Conservation (phyloP, 1,139 yeast species). For the Geotrichum siamense region DNA sequence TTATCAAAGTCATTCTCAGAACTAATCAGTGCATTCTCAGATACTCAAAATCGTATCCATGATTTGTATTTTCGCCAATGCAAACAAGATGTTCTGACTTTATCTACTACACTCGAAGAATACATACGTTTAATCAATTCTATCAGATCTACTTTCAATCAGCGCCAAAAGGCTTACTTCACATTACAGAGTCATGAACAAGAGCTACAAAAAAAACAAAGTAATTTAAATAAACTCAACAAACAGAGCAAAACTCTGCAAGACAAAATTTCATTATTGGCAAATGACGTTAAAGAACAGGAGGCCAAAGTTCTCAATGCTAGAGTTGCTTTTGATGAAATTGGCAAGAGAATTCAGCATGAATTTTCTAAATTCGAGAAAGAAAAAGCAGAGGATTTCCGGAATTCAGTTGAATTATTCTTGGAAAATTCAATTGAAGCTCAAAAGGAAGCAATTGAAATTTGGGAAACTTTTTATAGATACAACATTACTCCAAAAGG, state of each 20-base stretch:
- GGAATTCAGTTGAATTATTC: constrained; percentile 83
- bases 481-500: constrained; percentile 1
- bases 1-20: constrained; percentile 61
- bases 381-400: constrained; percentile 75
- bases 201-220: constrained; percentile 43
- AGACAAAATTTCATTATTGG: constrained; percentile 51
- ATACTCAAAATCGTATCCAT: constrained; percentile 60
- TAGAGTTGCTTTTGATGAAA: constrained; percentile 52
- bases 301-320: constrained; percentile 51
- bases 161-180: constrained; percentile 62
- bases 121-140: constrained; percentile 74
- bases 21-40: constrained; percentile 58
- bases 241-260: constrained; percentile 53
- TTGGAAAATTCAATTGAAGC: constrained; percentile 87
- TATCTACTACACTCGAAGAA: constrained; percentile 85
- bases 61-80: constrained; percentile 75
- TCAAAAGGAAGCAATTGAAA: constrained; percentile 89
- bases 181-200: constrained; percentile 49
- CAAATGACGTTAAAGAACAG: constrained; percentile 52
- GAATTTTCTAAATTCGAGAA: constrained; percentile 68
- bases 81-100: constrained; percentile 76
- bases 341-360: constrained; percentile 56
- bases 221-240: constrained; percentile 46
- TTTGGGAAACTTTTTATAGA: constrained; percentile 72
- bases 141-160: constrained; percentile 64